These are phyloP conservation scores for Silene uniflora DNA, from an alignment of 148 eudicot species.

Conservation along the genomic window DNA sequence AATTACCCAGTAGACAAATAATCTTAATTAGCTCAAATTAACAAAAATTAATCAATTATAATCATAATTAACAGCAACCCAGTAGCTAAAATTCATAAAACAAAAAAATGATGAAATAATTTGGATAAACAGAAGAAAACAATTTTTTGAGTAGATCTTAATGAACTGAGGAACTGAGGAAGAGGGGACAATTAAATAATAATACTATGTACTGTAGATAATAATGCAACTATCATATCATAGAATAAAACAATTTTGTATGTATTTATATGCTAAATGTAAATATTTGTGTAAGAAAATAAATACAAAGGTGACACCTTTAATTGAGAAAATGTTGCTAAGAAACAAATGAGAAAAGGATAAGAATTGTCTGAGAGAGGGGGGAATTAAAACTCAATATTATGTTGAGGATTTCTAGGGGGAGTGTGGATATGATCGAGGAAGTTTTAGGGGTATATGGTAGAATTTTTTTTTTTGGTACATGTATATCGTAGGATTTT, in stretches of 20 bases:
- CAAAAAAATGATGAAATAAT: neutral
- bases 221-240: neutral
- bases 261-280: neutral
- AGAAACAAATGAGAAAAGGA: neutral
- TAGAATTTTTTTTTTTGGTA: too few species aligned
- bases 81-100: slow-evolving; percentile 7
- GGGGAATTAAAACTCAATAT: neutral
- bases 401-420: neutral
- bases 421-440: neutral
- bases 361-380: slow-evolving; percentile 1
- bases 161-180: slow-evolving; percentile 16
- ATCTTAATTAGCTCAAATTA: slow-evolving; percentile 17
- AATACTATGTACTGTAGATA: too few species aligned
- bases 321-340: neutral
- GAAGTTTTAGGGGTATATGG: neutral
- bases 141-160: slow-evolving; percentile 31
- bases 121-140: slow-evolving; percentile 26
- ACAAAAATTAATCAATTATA: slow-evolving; percentile 18
- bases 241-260: neutral
- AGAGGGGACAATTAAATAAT: neutral
- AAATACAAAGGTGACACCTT: neutral
- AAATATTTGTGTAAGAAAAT: slow-evolving; percentile 6
- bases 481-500: too few species aligned
- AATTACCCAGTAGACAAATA: slow-evolving; percentile 17
- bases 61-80: slow-evolving; percentile 9